Base-by-base conservation (phyloP, 352 stramenopile species). In the Halophytophthora batemanensis region DNA sequence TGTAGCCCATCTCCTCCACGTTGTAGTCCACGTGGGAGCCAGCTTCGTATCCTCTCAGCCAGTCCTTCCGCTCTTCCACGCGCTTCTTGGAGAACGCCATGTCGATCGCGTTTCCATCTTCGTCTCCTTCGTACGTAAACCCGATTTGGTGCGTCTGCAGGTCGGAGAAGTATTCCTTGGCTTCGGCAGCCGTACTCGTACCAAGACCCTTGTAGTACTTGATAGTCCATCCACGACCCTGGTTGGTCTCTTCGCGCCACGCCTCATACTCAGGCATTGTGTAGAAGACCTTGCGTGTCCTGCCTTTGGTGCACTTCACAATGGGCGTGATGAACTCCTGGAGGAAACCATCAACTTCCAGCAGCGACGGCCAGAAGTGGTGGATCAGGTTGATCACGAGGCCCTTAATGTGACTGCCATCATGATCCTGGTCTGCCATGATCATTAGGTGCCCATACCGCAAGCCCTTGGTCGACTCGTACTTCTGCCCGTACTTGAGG, bases 151-250 rank as follows among this genome's bases (percentile, higher is more conserved):
- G 95, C 12, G 86, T 88, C 45, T 87, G 66, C 43, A 99, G 81
- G 46, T 98, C 88, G 11, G 87, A 87, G 50, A 99, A 99, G 65
- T 99, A 99, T 51, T 98, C 93, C 61, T 98, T 98, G 6, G 96
- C 96, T 65, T 99, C 97, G 18, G 90, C 71, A 19, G 91, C 66
- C 13, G 95, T 98, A 74, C 90, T 98, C n/a, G 97, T 99, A 82
- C 97, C 97, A 19, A 99, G 83, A 96, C 97, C 97, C 86, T 99
- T 99, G 77, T 99, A 99, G 72, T 99, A 99, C 86, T 99, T 99
- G 53, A 99, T 96, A 28, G 86, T 86, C 87, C 92, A 99, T 22
- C 93, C 88, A 46, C 90, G 95, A 19, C 95, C 83, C 45, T 97
- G 85, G 53, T 96, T 93, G 6, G 74, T 87, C 35, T 33, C 73